Conservation (phyloP, 1,284 basidiomycete species). For the Fomitopsis palustris region DNA sequence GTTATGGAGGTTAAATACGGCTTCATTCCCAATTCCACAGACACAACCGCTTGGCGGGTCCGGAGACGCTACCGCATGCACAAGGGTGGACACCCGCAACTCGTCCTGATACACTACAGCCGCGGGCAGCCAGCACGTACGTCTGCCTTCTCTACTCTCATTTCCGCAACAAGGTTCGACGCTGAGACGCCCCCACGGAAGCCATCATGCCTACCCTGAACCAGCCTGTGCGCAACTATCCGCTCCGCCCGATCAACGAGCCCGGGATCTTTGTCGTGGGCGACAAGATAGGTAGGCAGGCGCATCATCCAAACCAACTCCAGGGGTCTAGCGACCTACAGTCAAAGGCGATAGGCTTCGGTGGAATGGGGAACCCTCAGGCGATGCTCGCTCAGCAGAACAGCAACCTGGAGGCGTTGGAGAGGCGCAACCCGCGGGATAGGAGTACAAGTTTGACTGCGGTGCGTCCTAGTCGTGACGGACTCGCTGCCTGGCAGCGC, state of each 20-base stretch:
- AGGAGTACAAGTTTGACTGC: slow-evolving; percentile 31
- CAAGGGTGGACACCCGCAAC: slow-evolving; percentile 66
- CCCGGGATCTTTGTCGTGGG: slow-evolving; percentile 64
- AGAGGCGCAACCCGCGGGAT: slow-evolving; percentile 48
- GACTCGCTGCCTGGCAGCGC: neutral
- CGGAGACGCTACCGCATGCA: slow-evolving; percentile 65
- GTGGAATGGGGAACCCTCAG: slow-evolving; percentile 37
- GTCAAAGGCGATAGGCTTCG: slow-evolving; percentile 12
- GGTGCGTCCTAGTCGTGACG: slow-evolving; percentile 14
- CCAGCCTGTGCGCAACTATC: slow-evolving; percentile 64
- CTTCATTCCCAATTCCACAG: slow-evolving; percentile 61
- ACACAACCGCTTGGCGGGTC: slow-evolving; percentile 57
- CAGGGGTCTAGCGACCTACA: slow-evolving; percentile 9
- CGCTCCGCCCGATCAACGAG: slow-evolving; percentile 60
- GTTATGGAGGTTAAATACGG: slow-evolving; percentile 68
- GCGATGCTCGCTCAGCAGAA: slow-evolving; percentile 71
- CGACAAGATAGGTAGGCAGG: slow-evolving; percentile 65
- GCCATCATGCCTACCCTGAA: slow-evolving; percentile 55
- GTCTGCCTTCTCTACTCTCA: slow-evolving; percentile 26
- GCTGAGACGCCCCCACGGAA: slow-evolving; percentile 22
- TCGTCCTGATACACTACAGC: slow-evolving; percentile 70
- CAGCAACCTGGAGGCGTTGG: slow-evolving; percentile 62
- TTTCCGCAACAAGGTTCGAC: neutral
- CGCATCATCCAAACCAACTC: slow-evolving; percentile 30
- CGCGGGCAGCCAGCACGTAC: slow-evolving; percentile 57